phyloP scores from a whole-genome alignment of 352 stramenopile species.

The Pythium dissimile region DNA sequence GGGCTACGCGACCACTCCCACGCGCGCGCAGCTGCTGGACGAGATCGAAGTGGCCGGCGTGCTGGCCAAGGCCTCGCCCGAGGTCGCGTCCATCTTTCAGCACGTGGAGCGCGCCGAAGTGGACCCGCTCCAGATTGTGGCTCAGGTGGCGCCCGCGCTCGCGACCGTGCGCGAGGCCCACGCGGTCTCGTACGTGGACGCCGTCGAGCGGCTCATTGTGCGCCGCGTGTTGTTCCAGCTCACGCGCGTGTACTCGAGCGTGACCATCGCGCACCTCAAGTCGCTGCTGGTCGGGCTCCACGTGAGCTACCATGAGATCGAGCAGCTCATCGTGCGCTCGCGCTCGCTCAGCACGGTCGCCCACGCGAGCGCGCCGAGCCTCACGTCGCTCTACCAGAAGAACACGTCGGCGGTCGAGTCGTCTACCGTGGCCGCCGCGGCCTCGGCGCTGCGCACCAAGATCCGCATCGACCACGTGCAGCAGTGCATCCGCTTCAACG shows the following conservation, averaged over 20 bases:
- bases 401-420: conserved; percentile 45
- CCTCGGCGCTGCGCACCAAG: conserved; percentile 54
- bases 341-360: conserved; percentile 65
- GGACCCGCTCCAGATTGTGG: conserved; percentile 74
- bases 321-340: conserved; percentile 82
- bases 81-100: conserved; percentile 63
- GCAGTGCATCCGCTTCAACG: conserved; percentile 82
- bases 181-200: conserved; percentile 42
- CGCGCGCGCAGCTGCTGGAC: conserved; percentile 88
- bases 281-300: conserved; percentile 84
- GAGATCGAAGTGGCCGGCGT: conserved; percentile 85
- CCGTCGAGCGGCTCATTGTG: conserved; percentile 66
- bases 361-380: conserved; percentile 52
- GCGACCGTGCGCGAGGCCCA: conserved; percentile 31
- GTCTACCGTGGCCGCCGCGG: conserved; percentile 45
- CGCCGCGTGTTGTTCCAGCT: conserved; percentile 83
- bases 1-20: conserved; percentile 83
- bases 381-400: conserved; percentile 66
- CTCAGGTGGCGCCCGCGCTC: conserved; percentile 62
- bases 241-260: conserved; percentile 83
- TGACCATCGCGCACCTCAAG: conserved; percentile 79
- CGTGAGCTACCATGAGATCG: conserved; percentile 80
- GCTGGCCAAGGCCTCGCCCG: conserved; percentile 47
- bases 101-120: conserved; percentile 68
- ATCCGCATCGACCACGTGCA: conserved; percentile 84